Conservation (phyloP, 2,329 filamentous ascomycete genomes). For the Waltergamsia citrina region DNA sequence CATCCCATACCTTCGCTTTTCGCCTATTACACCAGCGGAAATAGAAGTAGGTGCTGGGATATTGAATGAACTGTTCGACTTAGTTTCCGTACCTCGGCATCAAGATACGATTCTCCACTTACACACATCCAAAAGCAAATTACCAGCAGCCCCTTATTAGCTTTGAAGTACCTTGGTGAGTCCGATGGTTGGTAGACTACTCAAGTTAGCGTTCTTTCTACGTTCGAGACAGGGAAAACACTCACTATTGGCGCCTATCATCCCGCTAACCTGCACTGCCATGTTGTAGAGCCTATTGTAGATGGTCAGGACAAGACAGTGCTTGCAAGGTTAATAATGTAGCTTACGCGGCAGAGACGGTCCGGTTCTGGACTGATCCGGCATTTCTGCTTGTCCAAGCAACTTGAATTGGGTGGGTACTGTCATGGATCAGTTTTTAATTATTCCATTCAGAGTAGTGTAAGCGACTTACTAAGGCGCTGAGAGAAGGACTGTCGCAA, state of each 20-base stretch:
- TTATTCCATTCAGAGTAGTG: too few relatives aligned
- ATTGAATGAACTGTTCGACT: slow-evolving; percentile 20
- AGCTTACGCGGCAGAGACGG: slow-evolving; percentile 28
- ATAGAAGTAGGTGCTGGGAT: slow-evolving; percentile 25
- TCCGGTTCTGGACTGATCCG: slow-evolving; percentile 46
- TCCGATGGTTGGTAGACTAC: slow-evolving; percentile 24
- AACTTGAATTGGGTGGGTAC: slow-evolving; percentile 45
- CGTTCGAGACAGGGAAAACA: too few relatives aligned
- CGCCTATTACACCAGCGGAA: slow-evolving; percentile 25
- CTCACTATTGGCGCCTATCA: slow-evolving; percentile 26
- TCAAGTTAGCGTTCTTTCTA: too few relatives aligned
- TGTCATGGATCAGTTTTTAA: slow-evolving; percentile 6
- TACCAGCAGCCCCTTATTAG: slow-evolving; percentile 24
- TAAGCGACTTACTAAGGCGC: slow-evolving; percentile 46
- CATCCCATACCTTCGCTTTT: slow-evolving; percentile 26
- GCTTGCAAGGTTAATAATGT: slow-evolving; percentile 6
- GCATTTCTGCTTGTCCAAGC: slow-evolving; percentile 49
- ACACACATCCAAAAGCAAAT: slow-evolving; percentile 28
- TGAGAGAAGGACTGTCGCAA: slow-evolving; percentile 36
- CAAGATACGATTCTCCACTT: slow-evolving; percentile 10
- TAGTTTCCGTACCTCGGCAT: neutral
- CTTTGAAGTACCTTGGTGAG: slow-evolving; percentile 24
- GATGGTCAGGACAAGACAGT: too few relatives aligned
- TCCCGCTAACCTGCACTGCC: slow-evolving; percentile 26
- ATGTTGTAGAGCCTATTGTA: slow-evolving; percentile 45